Percentiles rank a stretch among this genome's conserved stretches.
phyloP scores from a whole-genome alignment of 805 yeast species.

The Yueomyces sinensis region DNA sequence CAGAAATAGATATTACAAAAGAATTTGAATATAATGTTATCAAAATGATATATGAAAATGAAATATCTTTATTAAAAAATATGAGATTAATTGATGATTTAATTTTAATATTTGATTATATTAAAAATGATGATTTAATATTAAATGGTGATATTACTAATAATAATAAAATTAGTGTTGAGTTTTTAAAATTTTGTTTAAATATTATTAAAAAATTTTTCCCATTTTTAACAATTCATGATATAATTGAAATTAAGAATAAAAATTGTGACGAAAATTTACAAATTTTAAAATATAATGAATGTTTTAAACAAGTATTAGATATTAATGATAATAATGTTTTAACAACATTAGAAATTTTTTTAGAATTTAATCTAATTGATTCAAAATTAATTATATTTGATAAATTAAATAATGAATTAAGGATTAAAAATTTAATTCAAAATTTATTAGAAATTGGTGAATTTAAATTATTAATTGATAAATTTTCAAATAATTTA shows the following conservation, averaged over 20 bases:
- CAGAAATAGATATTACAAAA: neutral
- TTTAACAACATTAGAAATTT: neutral
- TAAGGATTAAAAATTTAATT: constrained; percentile 10
- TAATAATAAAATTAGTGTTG: constrained; percentile 3
- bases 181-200: constrained; percentile 7
- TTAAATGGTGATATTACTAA: constrained; percentile 2
- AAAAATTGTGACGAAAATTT: constrained; percentile 4
- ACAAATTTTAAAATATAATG: neutral
- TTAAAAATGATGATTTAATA: no score
- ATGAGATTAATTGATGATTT: constrained; percentile 3
- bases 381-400: constrained; percentile 5
- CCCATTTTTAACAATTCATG: constrained; percentile 8
- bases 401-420: constrained; percentile 5
- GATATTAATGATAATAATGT: neutral
- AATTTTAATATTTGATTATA: constrained; percentile 6
- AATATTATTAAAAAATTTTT: constrained; percentile 6
- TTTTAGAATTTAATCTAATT: neutral
- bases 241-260: constrained; percentile 10
- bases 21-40: constrained; percentile 3
- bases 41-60: constrained; percentile 12
- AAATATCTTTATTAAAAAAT: constrained; percentile 3
- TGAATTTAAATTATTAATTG: constrained; percentile 16
- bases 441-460: constrained; percentile 20
- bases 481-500: constrained; percentile 3
- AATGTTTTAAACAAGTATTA: neutral